Evolutionary conservation across 345 rosid genomes (phyloP).

Genomic region (Arabis hirsuta): DNA sequence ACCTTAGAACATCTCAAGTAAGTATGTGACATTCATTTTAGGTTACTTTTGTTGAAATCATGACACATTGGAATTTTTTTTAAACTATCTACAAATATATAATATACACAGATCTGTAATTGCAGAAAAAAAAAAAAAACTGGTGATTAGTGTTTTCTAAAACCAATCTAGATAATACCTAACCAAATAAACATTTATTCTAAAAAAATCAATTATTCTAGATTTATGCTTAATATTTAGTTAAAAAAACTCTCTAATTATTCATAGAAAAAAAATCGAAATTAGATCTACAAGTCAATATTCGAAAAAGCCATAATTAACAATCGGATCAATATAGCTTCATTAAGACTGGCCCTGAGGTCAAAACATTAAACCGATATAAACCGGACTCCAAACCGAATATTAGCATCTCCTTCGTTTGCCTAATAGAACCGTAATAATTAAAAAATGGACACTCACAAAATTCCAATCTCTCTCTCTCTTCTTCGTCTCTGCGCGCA

Average conservation of each 20-base stretch:
- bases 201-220: neutral
- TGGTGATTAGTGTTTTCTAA: constrained; percentile 7
- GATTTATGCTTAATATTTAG: too few relatives aligned
- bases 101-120: neutral
- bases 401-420: neutral
- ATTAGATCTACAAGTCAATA: neutral
- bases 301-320: constrained; percentile 1
- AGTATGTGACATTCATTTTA: too few relatives aligned
- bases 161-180: constrained; percentile 14
- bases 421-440: constrained; percentile 15
- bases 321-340: neutral
- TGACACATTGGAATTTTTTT: too few relatives aligned
- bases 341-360: neutral
- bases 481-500: constrained; percentile 43
- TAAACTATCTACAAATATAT: too few relatives aligned
- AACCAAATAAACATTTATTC: constrained; percentile 14
- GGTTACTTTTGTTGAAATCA: too few relatives aligned
- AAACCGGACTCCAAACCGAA: constrained; percentile 34
- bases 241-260: too few relatives aligned
- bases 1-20: too few relatives aligned
- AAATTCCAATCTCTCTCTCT: constrained; percentile 35
- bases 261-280: neutral
- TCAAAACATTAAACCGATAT: constrained; percentile 8
- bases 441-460: constrained; percentile 1
- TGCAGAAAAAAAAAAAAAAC: neutral